phyloP scores from a whole-genome alignment of 805 yeast genomes.

The Candida incommunis region DNA sequence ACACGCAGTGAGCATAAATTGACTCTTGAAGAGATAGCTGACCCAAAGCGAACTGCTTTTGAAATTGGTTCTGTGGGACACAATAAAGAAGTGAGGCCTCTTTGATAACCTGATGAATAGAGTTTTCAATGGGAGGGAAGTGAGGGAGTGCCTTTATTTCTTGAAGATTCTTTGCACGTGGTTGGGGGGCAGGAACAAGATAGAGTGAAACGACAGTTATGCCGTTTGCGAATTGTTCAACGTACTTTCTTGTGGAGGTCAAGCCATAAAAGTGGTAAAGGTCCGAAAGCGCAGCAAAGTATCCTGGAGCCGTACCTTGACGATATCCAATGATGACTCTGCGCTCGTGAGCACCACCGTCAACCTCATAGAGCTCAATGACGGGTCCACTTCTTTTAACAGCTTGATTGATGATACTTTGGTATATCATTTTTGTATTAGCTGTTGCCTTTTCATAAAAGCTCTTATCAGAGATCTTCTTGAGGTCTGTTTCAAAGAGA shows the following conservation, averaged over 20 bases:
- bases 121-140: conserved; percentile 45
- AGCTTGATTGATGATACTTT: conserved; percentile 57
- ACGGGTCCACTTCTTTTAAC: conserved; percentile 77
- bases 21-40: conserved; percentile 86
- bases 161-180: conserved; percentile 20
- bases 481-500: conserved; percentile 36
- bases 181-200: conserved; percentile 45
- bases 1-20: conserved; percentile 86
- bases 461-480: conserved; percentile 60
- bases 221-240: conserved; percentile 87
- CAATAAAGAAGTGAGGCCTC: conserved; percentile 89
- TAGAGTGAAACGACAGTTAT: conserved; percentile 78
- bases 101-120: conserved; percentile 79
- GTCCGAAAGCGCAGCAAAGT: conserved; percentile 74
- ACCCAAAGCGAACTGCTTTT: conserved; percentile 54
- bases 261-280: conserved; percentile 82
- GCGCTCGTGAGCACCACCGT: conserved; percentile 61
- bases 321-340: conserved; percentile 81
- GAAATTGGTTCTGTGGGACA: conserved; percentile 76
- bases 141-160: conserved; percentile 16
- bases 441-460: conserved; percentile 65
- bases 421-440: conserved; percentile 68
- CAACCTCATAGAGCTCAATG: conserved; percentile 71
- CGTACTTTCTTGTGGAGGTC: conserved; percentile 74
- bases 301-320: conserved; percentile 72